Base-by-base conservation (phyloP, 164 flowering plant genomes). In the Cinnamomum chago region DNA sequence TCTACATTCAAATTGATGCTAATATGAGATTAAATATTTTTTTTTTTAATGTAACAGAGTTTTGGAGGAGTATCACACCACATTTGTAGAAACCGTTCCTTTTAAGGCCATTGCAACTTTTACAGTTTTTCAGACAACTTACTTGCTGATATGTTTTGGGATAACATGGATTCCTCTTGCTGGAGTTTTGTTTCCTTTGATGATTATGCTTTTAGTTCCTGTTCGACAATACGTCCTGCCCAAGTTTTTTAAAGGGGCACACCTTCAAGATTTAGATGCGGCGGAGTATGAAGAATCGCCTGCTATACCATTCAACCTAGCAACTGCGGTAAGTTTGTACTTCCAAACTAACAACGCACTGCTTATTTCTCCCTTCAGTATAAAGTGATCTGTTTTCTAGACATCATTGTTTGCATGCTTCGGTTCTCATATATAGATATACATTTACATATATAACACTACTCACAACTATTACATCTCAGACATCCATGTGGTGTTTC, bases 141-240 rank as follows among this genome's bases (percentile, higher is more conserved):
- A 96, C 75, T 81, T 96, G 86, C 85, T 90, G 0, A 75, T 84
- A 20, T 94, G 98, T 73, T 96, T 96, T 67, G 99, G 99, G 25
- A 85, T 94, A 13, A 96, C 99, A 65, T 94, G 98, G 99, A 77
- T 96, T 75, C 99, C 98, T 17, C 82, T 96, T n/a, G 99, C 99
- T 0, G 99, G 98, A 17, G 86, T 96, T 65, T 81, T 96, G 79
- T 96, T 96, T 81, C 99, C 99, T 70, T 70, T 94, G 73, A 84
- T 96, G 92, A 94, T 96, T 83, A 96, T 96, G 99, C 90, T 96
- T 70, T 78, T 96, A 77, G 97, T 96, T 81, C 99, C 99, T 5
- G 96, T 89, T 9, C 86, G 98, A 74, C 99, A 94, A 78, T 96
- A 96, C 82, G 13, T 88, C 4, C 80, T 96, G 40, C 98, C 99